Evolutionary conservation across 1,139 yeast species (phyloP), one percentile per base, ranked within the genome.

Genomic region (Saccharomycopsis hybrid): DNA sequence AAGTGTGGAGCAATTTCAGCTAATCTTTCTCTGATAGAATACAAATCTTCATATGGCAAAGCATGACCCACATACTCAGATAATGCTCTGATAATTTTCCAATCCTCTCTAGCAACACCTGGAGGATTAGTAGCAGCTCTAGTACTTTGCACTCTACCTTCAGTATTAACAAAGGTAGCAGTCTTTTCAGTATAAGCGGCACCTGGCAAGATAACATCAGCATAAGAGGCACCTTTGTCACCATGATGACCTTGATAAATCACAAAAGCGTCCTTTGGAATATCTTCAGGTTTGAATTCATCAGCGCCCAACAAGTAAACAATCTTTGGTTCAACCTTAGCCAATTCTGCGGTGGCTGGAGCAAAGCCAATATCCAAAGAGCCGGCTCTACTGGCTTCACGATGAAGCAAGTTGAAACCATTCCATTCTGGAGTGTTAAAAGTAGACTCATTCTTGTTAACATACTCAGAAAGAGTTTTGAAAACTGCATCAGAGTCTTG

Each of bases 201-300:
- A 50, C 92, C 92, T 51, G 96, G 96, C 59, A 87, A 76, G 54
- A 87, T 78, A 43, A 87, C 95, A 65, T 87, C 95, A 45, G 96
- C 96, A 60, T 80, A 77, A 24, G 92, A 83, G 33, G 96, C 96
- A 60, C 96, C 96, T 39, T 78, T 67, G 60, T 87, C 96, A 71
- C 96, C 96, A 68, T 87, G 95, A 67, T 87, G 96, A 51, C 96
- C 96, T 70, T 87, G 90, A 70, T 87, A 87, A 50, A 87, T 82
- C 38, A 87, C 96, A 65, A 87, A 87, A 8, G 96, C 89, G 64
- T 87, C 94, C 66, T 75, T 73, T 59, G 95, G 95, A 60, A 86
- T 79, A 55, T 84, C 86, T 52, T 74, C 70, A 57, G 82, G 78
- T 57, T 75, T 69, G 57, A 86, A 66, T 69, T 87, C 95, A 67